Conservation (phyloP, 345 rosid species). For the Firmiana major region DNA sequence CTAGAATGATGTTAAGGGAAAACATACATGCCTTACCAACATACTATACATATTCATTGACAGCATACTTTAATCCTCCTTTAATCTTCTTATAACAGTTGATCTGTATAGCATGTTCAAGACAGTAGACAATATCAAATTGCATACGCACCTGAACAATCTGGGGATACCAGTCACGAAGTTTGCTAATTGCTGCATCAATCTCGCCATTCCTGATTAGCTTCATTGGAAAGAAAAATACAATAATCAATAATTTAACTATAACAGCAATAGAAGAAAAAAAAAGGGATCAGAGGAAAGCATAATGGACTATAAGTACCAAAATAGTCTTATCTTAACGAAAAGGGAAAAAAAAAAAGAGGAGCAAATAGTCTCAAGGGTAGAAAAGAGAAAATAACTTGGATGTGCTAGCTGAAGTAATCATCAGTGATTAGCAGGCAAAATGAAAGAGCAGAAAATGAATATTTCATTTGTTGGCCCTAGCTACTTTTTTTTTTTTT, state of each 20-base stretch:
- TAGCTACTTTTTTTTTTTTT: neutral
- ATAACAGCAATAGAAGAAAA: neutral
- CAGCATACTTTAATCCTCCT: neutral
- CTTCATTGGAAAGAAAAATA: conserved; percentile 38
- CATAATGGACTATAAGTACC: neutral
- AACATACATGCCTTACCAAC: neutral
- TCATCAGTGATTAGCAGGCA: neutral
- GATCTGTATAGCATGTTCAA: neutral
- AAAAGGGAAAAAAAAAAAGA: neutral
- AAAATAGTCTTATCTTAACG: neutral
- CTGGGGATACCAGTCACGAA: conserved; percentile 80
- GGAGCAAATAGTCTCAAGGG: neutral
- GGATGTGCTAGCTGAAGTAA: neutral
- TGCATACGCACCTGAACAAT: conserved; percentile 59
- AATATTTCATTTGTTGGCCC: neutral
- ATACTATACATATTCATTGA: neutral
- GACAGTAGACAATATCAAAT: neutral
- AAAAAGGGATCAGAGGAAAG: neutral
- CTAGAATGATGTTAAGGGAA: neutral
- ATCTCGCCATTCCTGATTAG: conserved; percentile 79
- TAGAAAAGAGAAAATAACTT: neutral
- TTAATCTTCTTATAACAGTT: neutral
- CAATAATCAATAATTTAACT: conserved; percentile 16
- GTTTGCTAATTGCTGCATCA: conserved; percentile 59
- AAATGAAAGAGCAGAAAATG: neutral